Evolutionary conservation across 2,329 filamentous ascomycete genomes (phyloP).

Genomic region (Beauveria brongniartii): DNA sequence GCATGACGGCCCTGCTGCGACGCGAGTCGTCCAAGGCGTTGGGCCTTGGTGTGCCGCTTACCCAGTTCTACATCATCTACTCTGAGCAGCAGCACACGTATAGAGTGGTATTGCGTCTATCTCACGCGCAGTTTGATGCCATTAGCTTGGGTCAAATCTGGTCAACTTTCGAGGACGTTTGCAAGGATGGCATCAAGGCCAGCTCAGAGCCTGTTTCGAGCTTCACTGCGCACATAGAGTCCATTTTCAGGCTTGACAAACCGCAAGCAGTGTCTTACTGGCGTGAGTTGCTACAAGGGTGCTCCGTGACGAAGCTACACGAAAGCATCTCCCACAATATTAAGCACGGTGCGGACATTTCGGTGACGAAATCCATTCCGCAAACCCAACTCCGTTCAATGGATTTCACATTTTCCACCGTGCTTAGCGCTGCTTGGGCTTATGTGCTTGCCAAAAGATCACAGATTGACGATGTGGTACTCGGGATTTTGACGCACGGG

Average conservation of each 20-base stretch:
- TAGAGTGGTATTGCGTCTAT: neutral
- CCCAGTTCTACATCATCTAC: constrained; percentile 1
- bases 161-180: constrained; percentile 1
- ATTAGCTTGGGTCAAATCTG: constrained; percentile 34
- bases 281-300: constrained; percentile 28
- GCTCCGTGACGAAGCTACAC: neutral
- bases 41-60: neutral
- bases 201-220: constrained; percentile 14
- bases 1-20: neutral
- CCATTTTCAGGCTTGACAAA: constrained; percentile 25
- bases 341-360: neutral
- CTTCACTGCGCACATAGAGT: constrained; percentile 34
- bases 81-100: neutral
- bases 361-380: neutral
- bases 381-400: neutral
- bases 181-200: constrained; percentile 14
- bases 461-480: constrained; percentile 3
- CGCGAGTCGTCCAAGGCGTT: neutral
- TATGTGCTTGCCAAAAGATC: neutral
- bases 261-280: constrained; percentile 27
- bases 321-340: neutral
- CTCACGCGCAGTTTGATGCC: constrained; percentile 40
- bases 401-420: neutral
- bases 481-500: neutral
- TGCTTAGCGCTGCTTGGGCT: constrained; percentile 5